A percentile compares a stretch with the other conserved stretches of the same genome.
These are phyloP conservation scores for Ophiosphaerella narmari DNA, from an alignment of 2,329 filamentous ascomycete genomes.

Conservation along the genomic window DNA sequence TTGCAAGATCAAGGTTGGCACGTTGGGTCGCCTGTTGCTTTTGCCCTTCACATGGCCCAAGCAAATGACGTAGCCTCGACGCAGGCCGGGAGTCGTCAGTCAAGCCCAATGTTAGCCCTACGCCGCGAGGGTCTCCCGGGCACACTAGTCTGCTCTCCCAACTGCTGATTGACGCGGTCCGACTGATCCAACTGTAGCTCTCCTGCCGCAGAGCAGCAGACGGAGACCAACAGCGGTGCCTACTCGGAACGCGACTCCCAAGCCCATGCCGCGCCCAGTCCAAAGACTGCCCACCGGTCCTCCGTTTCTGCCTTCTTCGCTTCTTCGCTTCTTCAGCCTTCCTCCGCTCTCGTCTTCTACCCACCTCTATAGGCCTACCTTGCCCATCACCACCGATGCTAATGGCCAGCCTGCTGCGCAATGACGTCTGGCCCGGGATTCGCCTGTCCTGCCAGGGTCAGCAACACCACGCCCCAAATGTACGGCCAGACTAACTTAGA, in stretches of 20 bases:
- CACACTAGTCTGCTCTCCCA: not conserved
- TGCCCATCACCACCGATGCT: not conserved
- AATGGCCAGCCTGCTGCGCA: constrained; percentile 2
- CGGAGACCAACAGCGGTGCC: not conserved
- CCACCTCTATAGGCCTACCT: not conserved
- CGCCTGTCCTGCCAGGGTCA: too few species aligned
- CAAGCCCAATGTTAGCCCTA: constrained; percentile 12
- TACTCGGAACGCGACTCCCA: too few species aligned
- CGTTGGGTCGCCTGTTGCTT: constrained; percentile 5
- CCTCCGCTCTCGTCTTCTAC: not conserved
- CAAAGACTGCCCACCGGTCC: too few species aligned
- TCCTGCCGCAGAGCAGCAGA: constrained; percentile 10
- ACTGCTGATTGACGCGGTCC: constrained; percentile 7
- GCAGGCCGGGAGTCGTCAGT: not conserved
- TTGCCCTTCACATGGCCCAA: not conserved
- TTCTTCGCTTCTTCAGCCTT: not conserved
- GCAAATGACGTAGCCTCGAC: constrained; percentile 18
- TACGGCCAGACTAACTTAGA: too few species aligned
- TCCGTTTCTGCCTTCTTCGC: not conserved
- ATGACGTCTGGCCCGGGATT: not conserved
- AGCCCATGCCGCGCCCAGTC: too few species aligned
- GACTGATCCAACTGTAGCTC: constrained; percentile 22
- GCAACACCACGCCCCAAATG: too few species aligned
- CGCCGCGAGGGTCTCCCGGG: constrained; percentile 12
- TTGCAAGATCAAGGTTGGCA: constrained; percentile 9